A percentile compares a stretch with the other conserved stretches of the same genome.
phyloP scores from a whole-genome alignment of 2,329 filamentous ascomycete species.

The Hypoxylon sp. region DNA sequence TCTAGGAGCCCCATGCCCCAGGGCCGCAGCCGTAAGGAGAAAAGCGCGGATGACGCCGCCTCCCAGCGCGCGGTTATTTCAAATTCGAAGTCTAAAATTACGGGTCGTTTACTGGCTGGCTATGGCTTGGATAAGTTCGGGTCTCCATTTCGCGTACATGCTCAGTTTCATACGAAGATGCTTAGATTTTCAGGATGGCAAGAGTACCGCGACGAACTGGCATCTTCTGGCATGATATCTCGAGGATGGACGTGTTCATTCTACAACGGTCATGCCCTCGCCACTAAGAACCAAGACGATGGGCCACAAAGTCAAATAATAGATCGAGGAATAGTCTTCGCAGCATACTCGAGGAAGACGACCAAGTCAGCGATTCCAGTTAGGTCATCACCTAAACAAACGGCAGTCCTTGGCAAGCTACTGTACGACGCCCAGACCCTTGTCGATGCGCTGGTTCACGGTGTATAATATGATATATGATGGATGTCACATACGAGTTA shows the following conservation, averaged over 20 bases:
- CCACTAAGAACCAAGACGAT: conserved; percentile 39
- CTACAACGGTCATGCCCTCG: conserved; percentile 55
- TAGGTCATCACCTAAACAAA: conserved; percentile 54
- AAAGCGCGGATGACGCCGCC: background rate
- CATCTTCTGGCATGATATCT: conserved; percentile 59
- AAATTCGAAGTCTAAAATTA: conserved; percentile 49
- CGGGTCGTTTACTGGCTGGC: conserved; percentile 65
- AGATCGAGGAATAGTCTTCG: conserved; percentile 67
- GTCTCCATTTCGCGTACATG: conserved; percentile 65
- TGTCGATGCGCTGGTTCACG: conserved; percentile 54
- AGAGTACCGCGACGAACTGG: conserved; percentile 61
- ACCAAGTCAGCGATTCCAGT: conserved; percentile 53
- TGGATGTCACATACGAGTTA: background rate
- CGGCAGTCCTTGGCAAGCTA: conserved; percentile 55
- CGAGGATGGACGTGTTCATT: conserved; percentile 67
- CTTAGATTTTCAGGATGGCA: conserved; percentile 64
- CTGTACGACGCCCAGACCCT: conserved; percentile 64
- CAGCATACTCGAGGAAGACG: conserved; percentile 64
- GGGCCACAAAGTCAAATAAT: conserved; percentile 39
- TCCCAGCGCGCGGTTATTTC: conserved; percentile 11
- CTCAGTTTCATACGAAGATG: conserved; percentile 62
- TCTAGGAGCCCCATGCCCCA: background rate
- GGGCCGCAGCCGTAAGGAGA: conserved; percentile 3
- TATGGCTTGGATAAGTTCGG: conserved; percentile 64
- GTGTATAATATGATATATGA: conserved; percentile 16